A percentile compares a stretch with the other conserved stretches of the same genome.
These are phyloP conservation scores for Drosera capensis DNA, from an alignment of 148 eudicot genomes.

Conservation along the genomic window DNA sequence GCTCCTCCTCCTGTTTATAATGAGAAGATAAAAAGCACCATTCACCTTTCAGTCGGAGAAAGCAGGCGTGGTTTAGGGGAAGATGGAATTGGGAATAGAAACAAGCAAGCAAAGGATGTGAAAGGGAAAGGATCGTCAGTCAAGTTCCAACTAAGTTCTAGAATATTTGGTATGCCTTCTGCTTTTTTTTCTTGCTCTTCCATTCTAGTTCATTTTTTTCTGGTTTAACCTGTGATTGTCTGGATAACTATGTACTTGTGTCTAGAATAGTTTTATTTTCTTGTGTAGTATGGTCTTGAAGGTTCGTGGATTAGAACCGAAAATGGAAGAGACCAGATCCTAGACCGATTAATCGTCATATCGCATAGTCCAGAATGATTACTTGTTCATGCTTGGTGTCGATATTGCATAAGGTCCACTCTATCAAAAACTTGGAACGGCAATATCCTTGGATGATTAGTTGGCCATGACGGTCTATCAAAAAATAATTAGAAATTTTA, in stretches of 20 bases:
- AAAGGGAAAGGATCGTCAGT: constrained; percentile 54
- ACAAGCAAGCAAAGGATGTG: constrained; percentile 40
- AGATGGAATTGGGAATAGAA: constrained; percentile 31
- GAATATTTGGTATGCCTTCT: constrained; percentile 53
- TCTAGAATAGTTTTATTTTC: not conserved
- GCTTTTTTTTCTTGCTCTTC: not conserved
- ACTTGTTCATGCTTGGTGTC: too few species aligned
- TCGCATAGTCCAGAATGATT: too few species aligned
- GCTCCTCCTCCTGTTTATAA: constrained; percentile 97
- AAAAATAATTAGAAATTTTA: too few species aligned
- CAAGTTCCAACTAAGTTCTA: constrained; percentile 63
- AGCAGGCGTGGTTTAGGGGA: constrained; percentile 23
- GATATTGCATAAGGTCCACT: too few species aligned
- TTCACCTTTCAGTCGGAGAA: constrained; percentile 16
- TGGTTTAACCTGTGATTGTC: too few species aligned
- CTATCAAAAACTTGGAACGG: too few species aligned
- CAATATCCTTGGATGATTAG: too few species aligned
- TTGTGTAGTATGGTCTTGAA: too few species aligned
- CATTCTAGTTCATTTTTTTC: constrained; percentile 2
- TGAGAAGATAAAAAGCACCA: constrained; percentile 72
- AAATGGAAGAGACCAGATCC: too few species aligned
- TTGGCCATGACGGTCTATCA: too few species aligned
- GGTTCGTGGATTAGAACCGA: too few species aligned
- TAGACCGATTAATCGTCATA: too few species aligned
- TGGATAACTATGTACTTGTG: not conserved